Evolutionary conservation across 2,329 filamentous ascomycete species (phyloP), one percentile per base, ranked within the genome.

Genomic region (Calonectria pteridis): DNA sequence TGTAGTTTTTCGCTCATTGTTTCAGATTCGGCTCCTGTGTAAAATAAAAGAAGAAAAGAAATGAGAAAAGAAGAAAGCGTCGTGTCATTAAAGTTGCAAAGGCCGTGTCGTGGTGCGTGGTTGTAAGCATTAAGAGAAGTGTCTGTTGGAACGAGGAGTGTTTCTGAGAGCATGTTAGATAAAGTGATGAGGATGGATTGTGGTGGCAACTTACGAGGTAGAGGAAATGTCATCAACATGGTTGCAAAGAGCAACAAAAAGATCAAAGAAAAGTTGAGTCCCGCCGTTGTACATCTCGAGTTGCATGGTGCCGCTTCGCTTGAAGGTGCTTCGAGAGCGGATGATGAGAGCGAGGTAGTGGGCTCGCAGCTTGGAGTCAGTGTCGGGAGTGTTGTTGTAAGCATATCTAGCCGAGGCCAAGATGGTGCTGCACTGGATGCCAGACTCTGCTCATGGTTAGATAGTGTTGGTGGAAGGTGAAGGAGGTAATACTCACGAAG

Each of bases 261-360:
- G 88, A 82, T 98, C 96, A 83, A 98, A 98, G 87, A 98, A 98
- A 73, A 98, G 88, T 81, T 94, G 90, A 1, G 88, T 94, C 68
- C 95, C 95, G 33, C 96, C 96, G 75, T 92, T 91, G 84, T 94
- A 94, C 95, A 98, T 98, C 87, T 98, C 95, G 78, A 94, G 91
- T 86, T 98, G 96, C 95, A 98, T 98, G 4, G 95, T 98, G 69
- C 95, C 95, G 84, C 95, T 98, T 69, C 95, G 90, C 89, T 98
- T 98, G 86, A 98, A 98, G 2, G 95, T 98, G 82, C 91, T 91
- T 77, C 96, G 91, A 79, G 93, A 95, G 77, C 95, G 93, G 82
- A 98, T 97, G 85, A 98, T 98, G 82, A 98, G 91, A 23, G 96
- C 95, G 46, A 98, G 92, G 80, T 98, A 98, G 85, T 98, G 95